Percentiles rank a stretch among this genome's conserved stretches.
Evolutionary conservation across 805 yeast species (phyloP).

Genomic region (Myxozyma neotropica): DNA sequence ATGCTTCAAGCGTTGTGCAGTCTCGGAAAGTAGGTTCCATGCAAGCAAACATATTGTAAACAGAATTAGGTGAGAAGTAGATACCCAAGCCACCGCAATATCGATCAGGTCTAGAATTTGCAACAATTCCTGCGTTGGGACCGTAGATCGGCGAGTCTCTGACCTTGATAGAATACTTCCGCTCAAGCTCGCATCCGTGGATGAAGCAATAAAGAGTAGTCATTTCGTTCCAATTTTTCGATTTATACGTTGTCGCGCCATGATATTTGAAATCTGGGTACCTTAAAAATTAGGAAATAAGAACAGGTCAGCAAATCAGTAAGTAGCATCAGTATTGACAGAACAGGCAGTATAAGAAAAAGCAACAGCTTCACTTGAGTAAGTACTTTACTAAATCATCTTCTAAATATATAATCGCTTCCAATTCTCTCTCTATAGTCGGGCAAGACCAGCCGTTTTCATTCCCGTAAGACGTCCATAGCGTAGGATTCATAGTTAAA

Average conservation of each 20-base stretch:
- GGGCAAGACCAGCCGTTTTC: conserved; percentile 14
- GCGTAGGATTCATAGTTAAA: background rate
- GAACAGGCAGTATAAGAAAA: background rate
- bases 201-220: conserved; percentile 9
- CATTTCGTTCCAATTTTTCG: background rate
- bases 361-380: no score
- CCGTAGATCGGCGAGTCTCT: conserved; percentile 6
- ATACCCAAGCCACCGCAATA: conserved; percentile 21
- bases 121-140: background rate
- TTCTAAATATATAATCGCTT: background rate
- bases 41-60: conserved; percentile 18
- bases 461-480: conserved; percentile 16
- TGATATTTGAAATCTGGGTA: background rate
- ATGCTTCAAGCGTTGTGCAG: conserved; percentile 1
- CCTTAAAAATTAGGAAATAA: background rate
- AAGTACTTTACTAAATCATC: background rate
- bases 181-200: background rate
- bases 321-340: background rate
- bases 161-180: background rate
- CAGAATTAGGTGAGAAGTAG: conserved; percentile 13
- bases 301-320: background rate
- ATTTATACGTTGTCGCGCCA: background rate
- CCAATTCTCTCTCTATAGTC: background rate
- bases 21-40: background rate
- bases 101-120: background rate